Percentiles rank a stretch among this genome's conserved stretches.
Conservation (phyloP, 768 basidiomycete species). For the Mycena olivaceomarginata region DNA sequence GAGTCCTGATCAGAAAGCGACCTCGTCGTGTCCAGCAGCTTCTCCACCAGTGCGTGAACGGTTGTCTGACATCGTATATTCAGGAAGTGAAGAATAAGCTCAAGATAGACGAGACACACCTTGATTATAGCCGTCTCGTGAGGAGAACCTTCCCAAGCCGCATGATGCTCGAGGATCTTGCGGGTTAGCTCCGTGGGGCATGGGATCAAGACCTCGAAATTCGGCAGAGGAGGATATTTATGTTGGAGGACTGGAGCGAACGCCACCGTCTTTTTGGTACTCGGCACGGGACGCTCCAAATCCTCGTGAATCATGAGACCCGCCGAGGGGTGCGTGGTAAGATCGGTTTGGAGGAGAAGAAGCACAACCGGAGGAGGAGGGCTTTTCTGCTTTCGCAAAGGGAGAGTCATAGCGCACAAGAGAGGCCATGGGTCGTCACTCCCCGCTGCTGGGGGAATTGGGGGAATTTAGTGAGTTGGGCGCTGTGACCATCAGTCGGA, state of each 20-base stretch:
- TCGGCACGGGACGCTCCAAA: conserved; percentile 15
- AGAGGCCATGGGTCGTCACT: conserved; percentile 32
- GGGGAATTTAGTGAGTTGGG: not conserved
- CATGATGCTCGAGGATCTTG: conserved; percentile 11
- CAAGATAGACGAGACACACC: conserved; percentile 19
- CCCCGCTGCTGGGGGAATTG: not conserved
- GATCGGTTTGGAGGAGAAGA: conserved; percentile 38
- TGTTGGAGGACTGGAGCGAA: conserved; percentile 15
- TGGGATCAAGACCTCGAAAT: conserved; percentile 13
- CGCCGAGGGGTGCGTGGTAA: conserved; percentile 21
- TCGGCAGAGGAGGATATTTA: conserved; percentile 34
- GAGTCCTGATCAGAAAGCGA: conserved; percentile 13
- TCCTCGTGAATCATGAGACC: conserved; percentile 40
- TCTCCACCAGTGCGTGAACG: conserved; percentile 29
- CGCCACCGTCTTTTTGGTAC: conserved; percentile 18
- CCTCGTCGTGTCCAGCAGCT: conserved; percentile 30
- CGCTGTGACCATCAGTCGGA: not conserved
- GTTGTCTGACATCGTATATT: conserved; percentile 23
- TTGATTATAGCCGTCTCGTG: conserved; percentile 25
- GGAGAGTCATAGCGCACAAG: conserved; percentile 25
- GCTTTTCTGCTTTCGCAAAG: conserved; percentile 35
- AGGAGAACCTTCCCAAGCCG: not conserved
- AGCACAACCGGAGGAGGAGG: conserved; percentile 34
- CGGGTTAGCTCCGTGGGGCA: not conserved
- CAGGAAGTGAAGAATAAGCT: conserved; percentile 10